Evolutionary conservation across 2,329 filamentous ascomycete species (phyloP).

Genomic region (Phialocephala sp.): DNA sequence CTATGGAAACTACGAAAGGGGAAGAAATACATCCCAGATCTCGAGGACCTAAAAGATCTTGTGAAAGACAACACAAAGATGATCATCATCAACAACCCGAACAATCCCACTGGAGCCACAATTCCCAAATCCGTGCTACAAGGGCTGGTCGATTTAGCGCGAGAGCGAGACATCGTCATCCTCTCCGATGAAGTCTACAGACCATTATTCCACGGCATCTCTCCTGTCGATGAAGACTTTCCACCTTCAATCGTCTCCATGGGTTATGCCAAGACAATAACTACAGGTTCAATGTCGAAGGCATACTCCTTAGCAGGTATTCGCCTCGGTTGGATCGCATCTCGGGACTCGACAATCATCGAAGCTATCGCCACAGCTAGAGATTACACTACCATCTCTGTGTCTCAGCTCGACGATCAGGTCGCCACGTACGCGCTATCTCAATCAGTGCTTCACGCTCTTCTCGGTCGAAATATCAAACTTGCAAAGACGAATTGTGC

Average conservation of each 20-base stretch:
- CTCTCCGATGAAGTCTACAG: constrained; percentile 84
- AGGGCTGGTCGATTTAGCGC: constrained; percentile 67
- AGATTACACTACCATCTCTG: constrained; percentile 86
- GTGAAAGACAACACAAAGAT: constrained; percentile 75
- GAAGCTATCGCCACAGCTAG: constrained; percentile 67
- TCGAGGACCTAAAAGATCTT: constrained; percentile 68
- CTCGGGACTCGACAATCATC: constrained; percentile 65
- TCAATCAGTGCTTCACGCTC: constrained; percentile 63
- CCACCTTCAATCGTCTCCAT: constrained; percentile 74
- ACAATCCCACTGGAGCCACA: constrained; percentile 80
- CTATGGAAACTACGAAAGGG: constrained; percentile 73
- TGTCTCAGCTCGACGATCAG: constrained; percentile 81
- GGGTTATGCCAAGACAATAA: constrained; percentile 72
- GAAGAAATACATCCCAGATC: constrained; percentile 69
- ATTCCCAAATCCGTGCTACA: constrained; percentile 67
- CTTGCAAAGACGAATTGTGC: constrained; percentile 72
- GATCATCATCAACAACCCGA: constrained; percentile 75
- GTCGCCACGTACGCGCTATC: constrained; percentile 78
- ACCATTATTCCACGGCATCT: constrained; percentile 71
- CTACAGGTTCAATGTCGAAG: constrained; percentile 84
- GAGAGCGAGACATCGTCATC: constrained; percentile 66
- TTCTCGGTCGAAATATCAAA: constrained; percentile 67
- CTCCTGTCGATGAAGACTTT: constrained; percentile 48
- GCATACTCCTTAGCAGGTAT: constrained; percentile 84
- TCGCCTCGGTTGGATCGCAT: constrained; percentile 82